Percentiles rank a stretch among this genome's conserved stretches.
Evolutionary conservation across 805 yeast genomes (phyloP).

Genomic region (Wickerhamomyces hampshirensis): DNA sequence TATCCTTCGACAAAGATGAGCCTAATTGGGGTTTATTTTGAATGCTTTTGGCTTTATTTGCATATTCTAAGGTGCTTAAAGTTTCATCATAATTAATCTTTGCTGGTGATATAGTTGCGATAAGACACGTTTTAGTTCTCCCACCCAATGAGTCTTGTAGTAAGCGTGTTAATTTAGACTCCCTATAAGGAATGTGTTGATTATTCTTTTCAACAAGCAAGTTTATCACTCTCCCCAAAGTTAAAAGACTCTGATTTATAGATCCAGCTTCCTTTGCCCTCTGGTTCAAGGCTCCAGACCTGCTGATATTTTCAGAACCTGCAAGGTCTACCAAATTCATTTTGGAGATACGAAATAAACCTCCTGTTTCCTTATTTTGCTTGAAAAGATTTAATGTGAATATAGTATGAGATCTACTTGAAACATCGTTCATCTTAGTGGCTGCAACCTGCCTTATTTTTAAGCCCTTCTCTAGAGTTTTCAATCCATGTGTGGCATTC

Average conservation of each 20-base stretch:
- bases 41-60: constrained; percentile 79
- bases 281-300: constrained; percentile 83
- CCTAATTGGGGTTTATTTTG: constrained; percentile 67
- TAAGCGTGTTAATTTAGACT: constrained; percentile 70
- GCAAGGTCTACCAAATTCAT: constrained; percentile 91
- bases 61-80: constrained; percentile 79
- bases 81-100: constrained; percentile 75
- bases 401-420: constrained; percentile 75
- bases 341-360: constrained; percentile 53
- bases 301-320: constrained; percentile 85
- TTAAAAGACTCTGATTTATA: constrained; percentile 80
- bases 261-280: constrained; percentile 93
- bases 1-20: constrained; percentile 47
- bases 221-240: constrained; percentile 87
- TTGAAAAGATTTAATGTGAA: constrained; percentile 59
- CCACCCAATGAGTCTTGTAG: constrained; percentile 86
- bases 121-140: constrained; percentile 76
- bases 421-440: constrained; percentile 67
- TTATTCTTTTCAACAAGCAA: constrained; percentile 54
- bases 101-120: constrained; percentile 87
- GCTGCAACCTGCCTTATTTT: constrained; percentile 60
- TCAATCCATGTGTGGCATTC: constrained; percentile 52
- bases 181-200: constrained; percentile 80
- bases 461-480: constrained; percentile 51
- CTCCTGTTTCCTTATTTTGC: constrained; percentile 37